Percentiles rank a stretch among this genome's conserved stretches.
Conservation (phyloP, 768 basidiomycete species). For the Pholiota microspora region DNA sequence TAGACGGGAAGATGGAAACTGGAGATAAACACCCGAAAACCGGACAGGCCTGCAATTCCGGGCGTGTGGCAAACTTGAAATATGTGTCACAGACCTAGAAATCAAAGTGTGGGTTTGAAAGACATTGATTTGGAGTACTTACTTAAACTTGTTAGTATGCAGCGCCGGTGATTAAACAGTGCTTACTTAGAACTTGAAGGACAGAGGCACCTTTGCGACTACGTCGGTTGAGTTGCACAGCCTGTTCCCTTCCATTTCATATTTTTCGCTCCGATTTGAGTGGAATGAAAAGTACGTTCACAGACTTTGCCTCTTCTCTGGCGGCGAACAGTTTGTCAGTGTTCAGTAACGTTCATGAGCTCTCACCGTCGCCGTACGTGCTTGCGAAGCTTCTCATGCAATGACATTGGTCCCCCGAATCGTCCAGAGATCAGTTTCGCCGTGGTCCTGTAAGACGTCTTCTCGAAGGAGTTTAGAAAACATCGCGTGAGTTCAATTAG, state of each 20-base stretch:
- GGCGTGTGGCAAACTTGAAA: neutral
- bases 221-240: conserved; percentile 1
- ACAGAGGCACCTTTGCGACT: neutral
- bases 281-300: neutral
- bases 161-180: no score
- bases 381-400: conserved; percentile 10
- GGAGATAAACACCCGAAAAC: conserved; percentile 10
- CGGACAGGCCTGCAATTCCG: conserved; percentile 7
- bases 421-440: conserved; percentile 11
- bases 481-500: conserved; percentile 4
- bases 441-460: conserved; percentile 4
- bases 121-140: no score
- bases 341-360: neutral
- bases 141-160: no score
- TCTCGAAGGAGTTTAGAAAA: conserved; percentile 4
- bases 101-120: neutral
- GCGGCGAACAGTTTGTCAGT: neutral
- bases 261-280: neutral
- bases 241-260: neutral
- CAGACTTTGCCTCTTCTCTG: neutral
- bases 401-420: conserved; percentile 12
- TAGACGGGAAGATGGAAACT: conserved; percentile 3
- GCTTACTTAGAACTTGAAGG: conserved; percentile 2
- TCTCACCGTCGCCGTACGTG: neutral
- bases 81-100: neutral